Conservation (phyloP, 345 rosid genomes). For the Lumnitzera littorea region DNA sequence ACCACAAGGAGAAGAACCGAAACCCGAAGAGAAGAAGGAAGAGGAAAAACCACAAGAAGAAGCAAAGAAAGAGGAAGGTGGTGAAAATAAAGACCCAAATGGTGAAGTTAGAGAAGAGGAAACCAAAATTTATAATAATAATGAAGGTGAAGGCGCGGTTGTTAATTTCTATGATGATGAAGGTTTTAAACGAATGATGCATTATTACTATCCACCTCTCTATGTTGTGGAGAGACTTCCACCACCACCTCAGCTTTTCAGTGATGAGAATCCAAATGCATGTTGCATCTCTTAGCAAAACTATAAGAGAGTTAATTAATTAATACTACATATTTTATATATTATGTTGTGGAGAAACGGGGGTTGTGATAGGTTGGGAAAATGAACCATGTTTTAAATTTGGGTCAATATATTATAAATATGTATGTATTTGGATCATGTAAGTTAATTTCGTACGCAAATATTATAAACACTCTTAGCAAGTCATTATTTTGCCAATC, state of each 20-base stretch:
- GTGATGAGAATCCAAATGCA: constrained; percentile 97
- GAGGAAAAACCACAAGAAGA: constrained; percentile 18
- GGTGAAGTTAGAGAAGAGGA: constrained; percentile 16
- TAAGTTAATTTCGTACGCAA: background rate
- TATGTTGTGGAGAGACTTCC: constrained; percentile 64
- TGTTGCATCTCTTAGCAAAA: constrained; percentile 57
- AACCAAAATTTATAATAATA: constrained; percentile 8
- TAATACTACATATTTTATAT: background rate
- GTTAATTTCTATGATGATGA: constrained; percentile 33
- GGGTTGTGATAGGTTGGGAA: background rate
- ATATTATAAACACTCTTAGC: too few relatives aligned
- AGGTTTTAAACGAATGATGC: constrained; percentile 48
- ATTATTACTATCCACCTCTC: constrained; percentile 47
- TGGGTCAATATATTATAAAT: background rate
- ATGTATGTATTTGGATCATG: background rate
- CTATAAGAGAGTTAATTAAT: background rate
- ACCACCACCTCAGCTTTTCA: constrained; percentile 82
- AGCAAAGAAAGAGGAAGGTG: constrained; percentile 6
- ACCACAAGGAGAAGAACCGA: constrained; percentile 27
- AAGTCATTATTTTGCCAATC: too few relatives aligned
- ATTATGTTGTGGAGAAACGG: background rate
- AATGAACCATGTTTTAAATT: background rate
- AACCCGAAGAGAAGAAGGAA: constrained; percentile 17
- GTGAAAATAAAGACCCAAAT: constrained; percentile 10
- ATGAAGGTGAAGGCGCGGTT: background rate